phyloP scores from a whole-genome alignment of 805 yeast genomes.

The Brettanomyces sp. region DNA sequence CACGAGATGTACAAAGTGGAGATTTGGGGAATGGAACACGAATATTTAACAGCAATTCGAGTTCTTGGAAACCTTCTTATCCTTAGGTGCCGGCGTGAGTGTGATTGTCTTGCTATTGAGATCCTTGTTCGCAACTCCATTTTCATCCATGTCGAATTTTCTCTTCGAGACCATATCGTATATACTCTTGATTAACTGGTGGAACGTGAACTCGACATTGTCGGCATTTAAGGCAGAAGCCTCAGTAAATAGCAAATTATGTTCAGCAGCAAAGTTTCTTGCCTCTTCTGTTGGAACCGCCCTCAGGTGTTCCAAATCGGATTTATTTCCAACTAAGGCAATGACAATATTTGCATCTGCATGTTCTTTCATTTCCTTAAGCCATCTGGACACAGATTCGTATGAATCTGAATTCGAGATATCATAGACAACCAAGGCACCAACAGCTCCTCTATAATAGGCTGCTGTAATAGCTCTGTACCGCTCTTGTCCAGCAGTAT shows the following conservation, averaged over 20 bases:
- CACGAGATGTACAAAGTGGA: too few relatives aligned
- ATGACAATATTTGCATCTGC: slow-evolving; percentile 93
- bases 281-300: slow-evolving; percentile 99
- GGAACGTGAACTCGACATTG: slow-evolving; percentile 91
- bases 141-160: slow-evolving; percentile 81
- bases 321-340: slow-evolving; percentile 86
- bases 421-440: slow-evolving; percentile 92
- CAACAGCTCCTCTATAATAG: slow-evolving; percentile 96
- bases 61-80: slow-evolving; percentile 49
- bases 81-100: slow-evolving; percentile 88
- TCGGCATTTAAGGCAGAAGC: slow-evolving; percentile 91
- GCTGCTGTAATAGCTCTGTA: slow-evolving; percentile 97
- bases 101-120: slow-evolving; percentile 80
- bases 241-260: slow-evolving; percentile 86
- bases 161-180: slow-evolving; percentile 92
- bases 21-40: too few relatives aligned
- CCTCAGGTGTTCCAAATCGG: slow-evolving; percentile 83
- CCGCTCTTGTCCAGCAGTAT: slow-evolving; percentile 98
- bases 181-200: slow-evolving; percentile 84
- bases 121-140: slow-evolving; percentile 31
- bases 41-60: slow-evolving; percentile 55
- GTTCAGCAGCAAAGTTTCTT: slow-evolving; percentile 85
- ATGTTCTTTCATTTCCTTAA: slow-evolving; percentile 83
- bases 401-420: slow-evolving; percentile 84
- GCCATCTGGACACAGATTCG: slow-evolving; percentile 80